Percentiles rank a stretch among this genome's conserved stretches.
phyloP scores from a whole-genome alignment of 225 moss, liverwort and hornwort species.

The Neckera pumila region DNA sequence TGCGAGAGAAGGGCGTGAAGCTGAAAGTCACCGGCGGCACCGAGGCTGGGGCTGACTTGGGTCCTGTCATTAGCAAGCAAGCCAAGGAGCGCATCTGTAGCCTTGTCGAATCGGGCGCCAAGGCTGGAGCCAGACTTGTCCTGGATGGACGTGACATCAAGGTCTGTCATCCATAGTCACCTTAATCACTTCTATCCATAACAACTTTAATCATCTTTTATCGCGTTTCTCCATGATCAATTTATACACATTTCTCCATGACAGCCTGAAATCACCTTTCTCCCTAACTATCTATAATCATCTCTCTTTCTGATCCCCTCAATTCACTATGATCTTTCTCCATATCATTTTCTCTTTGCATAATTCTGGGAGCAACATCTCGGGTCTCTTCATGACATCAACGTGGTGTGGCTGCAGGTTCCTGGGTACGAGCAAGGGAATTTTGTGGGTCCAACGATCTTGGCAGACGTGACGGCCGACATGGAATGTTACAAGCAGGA shows the following conservation, averaged over 20 bases:
- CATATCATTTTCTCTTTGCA: neutral
- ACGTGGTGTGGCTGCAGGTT: slow-evolving; percentile 18
- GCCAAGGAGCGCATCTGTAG: slow-evolving; percentile 81
- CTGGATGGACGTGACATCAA: slow-evolving; percentile 84
- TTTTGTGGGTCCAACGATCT: slow-evolving; percentile 88
- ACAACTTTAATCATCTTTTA: neutral
- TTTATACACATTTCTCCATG: neutral
- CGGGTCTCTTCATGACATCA: neutral
- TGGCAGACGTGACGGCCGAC: slow-evolving; percentile 73
- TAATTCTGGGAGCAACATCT: neutral
- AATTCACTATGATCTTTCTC: neutral
- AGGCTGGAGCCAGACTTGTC: slow-evolving; percentile 68
- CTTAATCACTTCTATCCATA: neutral
- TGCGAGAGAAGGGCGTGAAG: slow-evolving; percentile 53
- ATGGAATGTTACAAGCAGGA: slow-evolving; percentile 99
- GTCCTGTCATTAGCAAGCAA: slow-evolving; percentile 90
- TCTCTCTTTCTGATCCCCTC: neutral
- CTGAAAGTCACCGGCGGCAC: slow-evolving; percentile 76
- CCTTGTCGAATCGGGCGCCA: slow-evolving; percentile 67
- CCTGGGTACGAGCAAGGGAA: slow-evolving; percentile 80
- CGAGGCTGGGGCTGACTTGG: slow-evolving; percentile 77
- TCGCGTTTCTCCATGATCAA: neutral
- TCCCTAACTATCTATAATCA: neutral
- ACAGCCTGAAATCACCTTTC: neutral
- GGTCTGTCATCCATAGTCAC: slow-evolving; percentile 13